Evolutionary conservation across 169 alveolate genomes (phyloP), one percentile per base, ranked within the genome.

Genomic region (Plasmodium knowlesi): DNA sequence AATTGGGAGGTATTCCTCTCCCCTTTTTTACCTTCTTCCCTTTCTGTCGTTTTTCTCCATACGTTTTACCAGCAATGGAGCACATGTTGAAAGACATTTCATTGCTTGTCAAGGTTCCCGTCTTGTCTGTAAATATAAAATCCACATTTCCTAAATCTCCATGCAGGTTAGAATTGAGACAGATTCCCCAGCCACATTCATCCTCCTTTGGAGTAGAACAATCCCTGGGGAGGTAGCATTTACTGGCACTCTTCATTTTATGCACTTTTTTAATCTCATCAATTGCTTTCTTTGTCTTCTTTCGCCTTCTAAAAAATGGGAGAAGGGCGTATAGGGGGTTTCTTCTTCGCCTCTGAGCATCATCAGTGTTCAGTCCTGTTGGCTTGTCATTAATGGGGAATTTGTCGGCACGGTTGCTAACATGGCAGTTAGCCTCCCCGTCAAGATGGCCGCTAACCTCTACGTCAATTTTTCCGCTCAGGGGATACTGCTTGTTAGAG

Each of bases 51-150:
- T 41, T 70, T 28, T 28, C 57, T n/a, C 95, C 95, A 53, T 91
- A 91, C 34, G 92, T 72, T 16, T 71, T 16, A 32, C 92, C 95
- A 78, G 82, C 95, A 67, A 91, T 82, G 76, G 95, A 91, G 28
- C 95, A 91, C 92, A 91, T 91, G 57, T 97, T 98, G 92, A 98
- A 98, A 94, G 98, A 98, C 99, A 99, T 99, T 41, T 97, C 96
- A 93, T 99, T 99, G 93, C 98, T 97, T 16, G 99, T 99, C 85
- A 99, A 96, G 3, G 99, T 99, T 0, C 99, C 99, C 22, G 99
- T 99, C 95, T 99, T 99, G 95, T 99, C 99, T 5, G 99, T 97
- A 92, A 98, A 99, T 34, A 99, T 96, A 92, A 98, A 98, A 34
- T 98, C 98, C 25, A 99, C 98, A 89, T 98, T 98, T 12, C 99